Base-by-base conservation (phyloP, 345 rosid genomes). In the Salix purpurea region DNA sequence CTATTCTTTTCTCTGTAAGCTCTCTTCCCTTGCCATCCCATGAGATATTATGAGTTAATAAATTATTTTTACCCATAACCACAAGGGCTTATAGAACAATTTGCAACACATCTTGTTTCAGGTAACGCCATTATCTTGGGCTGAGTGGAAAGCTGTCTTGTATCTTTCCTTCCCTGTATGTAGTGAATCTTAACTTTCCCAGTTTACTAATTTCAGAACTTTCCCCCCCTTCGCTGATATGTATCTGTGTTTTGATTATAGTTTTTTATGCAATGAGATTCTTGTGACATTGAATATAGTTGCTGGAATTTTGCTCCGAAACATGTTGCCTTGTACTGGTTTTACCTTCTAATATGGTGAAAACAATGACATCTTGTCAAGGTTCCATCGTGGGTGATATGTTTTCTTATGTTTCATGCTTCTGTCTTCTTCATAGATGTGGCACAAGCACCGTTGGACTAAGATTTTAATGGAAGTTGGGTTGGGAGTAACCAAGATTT, bases 121-220 rank as follows among this genome's bases (percentile, higher is more conserved):
- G 99, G 98, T 96, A 69, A 94, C 97, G 14, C 97, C 97, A 7
- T 83, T 96, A 76, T 96, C 99, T 70, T 96, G 92, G 99, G 87
- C 83, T 32, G 98, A 96, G 72, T 96, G 99, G 97, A 89, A 84
- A 6, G 87, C 86, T 15, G 87, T 96, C 82, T 77, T 94, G 28
- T 94, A 92, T 87, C 98, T 96, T 84, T 96, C 99, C 24, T 94
- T 96, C 85, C 99, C 98, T 44, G 99, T 96, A 87, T 42, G 97
- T 76, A n/a, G 39, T 74, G 72, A 73, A 21, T 58, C 73, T 52
- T 61, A 23, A 61, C 36, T 5, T 42, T 54, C 64, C 30, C 39
- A 14, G 16, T 71, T 54, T 19, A 50, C 44, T 52, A 71, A 16
- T 19, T 62, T 73, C 72, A 34, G 23, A 65, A 46, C 50, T 13